Conservation (phyloP, 2,329 filamentous ascomycete species). For the Neophaeococcomyces aloes region DNA sequence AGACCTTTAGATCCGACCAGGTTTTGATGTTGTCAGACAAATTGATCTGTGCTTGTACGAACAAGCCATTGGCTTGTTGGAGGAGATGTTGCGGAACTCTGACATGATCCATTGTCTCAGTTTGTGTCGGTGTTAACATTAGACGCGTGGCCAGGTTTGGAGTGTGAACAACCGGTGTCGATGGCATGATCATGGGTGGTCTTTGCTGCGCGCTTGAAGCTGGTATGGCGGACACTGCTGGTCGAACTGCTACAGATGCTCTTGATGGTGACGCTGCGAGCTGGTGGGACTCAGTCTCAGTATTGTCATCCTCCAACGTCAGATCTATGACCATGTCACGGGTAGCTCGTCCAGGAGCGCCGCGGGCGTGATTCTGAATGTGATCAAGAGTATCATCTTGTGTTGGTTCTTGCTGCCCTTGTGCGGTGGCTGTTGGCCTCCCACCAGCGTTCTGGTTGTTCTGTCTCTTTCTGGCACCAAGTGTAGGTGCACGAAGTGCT, state of each 20-base stretch:
- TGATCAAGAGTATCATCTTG: not conserved
- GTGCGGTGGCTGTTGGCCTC: too few species aligned
- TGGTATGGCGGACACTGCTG: not conserved
- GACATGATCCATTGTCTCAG: constrained; percentile 3
- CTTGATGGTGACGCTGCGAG: too few species aligned
- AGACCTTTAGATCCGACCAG: constrained; percentile 1
- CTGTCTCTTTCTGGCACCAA: too few species aligned
- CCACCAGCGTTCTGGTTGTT: too few species aligned
- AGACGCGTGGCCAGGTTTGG: too few species aligned
- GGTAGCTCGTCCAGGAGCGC: not conserved
- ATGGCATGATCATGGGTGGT: not conserved
- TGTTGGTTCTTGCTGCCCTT: not conserved
- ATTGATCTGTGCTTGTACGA: not conserved
- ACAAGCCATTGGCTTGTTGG: constrained; percentile 2
- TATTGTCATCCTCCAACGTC: not conserved
- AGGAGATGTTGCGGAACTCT: not conserved
- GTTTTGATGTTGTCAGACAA: not conserved
- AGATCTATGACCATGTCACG: not conserved
- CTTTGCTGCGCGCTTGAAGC: not conserved
- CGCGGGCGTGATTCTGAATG: not conserved
- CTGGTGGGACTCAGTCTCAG: not conserved
- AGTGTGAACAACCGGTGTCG: too few species aligned
- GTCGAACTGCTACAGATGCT: not conserved
- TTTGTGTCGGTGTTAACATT: constrained; percentile 1
- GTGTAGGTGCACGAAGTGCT: not conserved